These are phyloP conservation scores for Pythium rishiriense DNA, from an alignment of 352 stramenopile species.

Conservation along the genomic window DNA sequence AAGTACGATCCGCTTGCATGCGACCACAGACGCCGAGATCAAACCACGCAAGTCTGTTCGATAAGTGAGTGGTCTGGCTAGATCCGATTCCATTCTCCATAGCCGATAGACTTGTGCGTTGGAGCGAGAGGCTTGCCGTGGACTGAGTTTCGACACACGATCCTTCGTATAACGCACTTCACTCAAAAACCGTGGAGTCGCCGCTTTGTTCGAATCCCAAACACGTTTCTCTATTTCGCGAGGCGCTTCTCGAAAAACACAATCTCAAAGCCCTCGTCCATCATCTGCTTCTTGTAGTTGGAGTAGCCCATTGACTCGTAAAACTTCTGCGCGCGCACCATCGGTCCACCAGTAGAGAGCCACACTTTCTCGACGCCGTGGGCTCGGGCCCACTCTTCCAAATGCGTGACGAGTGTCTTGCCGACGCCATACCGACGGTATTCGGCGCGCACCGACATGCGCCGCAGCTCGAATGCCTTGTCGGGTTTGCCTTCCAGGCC, in stretches of 20 bases:
- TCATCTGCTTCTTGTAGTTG: constrained; percentile 7
- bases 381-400: constrained; percentile 41
- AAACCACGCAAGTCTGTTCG: constrained; percentile 87
- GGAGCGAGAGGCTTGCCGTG: too few species aligned
- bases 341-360: constrained; percentile 38
- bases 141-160: too few species aligned
- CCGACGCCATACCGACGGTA: constrained; percentile 39
- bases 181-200: too few species aligned
- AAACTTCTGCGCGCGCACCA: constrained; percentile 35
- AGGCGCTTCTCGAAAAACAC: constrained; percentile 25
- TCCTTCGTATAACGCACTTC: too few species aligned
- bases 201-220: too few species aligned
- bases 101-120: too few species aligned
- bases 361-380: constrained; percentile 35
- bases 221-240: too few species aligned
- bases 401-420: constrained; percentile 30
- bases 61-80: too few species aligned
- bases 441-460: constrained; percentile 45
- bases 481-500: constrained; percentile 29
- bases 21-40: constrained; percentile 92
- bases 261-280: constrained; percentile 8
- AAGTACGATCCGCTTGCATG: constrained; percentile 94
- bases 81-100: too few species aligned
- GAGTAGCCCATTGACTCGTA: constrained; percentile 28
- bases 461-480: constrained; percentile 33